Evolutionary conservation across 192 early-diverging fungal species (phyloP).

Genomic region (Phycomyces nitens): DNA sequence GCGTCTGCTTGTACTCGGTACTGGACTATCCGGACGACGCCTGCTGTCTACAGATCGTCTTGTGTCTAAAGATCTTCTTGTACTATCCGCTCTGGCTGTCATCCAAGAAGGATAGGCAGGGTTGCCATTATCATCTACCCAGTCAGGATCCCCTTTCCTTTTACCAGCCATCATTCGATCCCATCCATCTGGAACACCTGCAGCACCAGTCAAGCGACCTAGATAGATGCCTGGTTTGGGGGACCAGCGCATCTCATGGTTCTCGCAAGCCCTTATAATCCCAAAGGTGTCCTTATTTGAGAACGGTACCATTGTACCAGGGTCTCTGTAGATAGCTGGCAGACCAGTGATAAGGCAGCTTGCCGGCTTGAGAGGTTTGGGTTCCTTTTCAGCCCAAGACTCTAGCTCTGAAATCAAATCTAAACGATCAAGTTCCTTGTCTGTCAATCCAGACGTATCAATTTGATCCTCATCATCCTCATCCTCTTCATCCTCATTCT

Average conservation of each 20-base stretch:
- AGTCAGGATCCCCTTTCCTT: not conserved
- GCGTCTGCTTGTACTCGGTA: too few relatives aligned
- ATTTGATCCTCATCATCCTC: not conserved
- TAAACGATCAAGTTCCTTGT: constrained; percentile 22
- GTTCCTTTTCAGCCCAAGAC: constrained; percentile 17
- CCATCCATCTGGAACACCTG: constrained; percentile 31
- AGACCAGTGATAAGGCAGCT: constrained; percentile 61
- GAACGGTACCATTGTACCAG: constrained; percentile 54
- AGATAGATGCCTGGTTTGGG: constrained; percentile 13
- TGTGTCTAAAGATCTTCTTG: too few relatives aligned
- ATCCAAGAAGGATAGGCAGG: not conserved
- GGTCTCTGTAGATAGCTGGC: constrained; percentile 58
- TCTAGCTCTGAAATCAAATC: constrained; percentile 24
- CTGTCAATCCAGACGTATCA: constrained; percentile 12
- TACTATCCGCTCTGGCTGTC: not conserved
- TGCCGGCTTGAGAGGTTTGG: constrained; percentile 24
- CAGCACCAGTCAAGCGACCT: constrained; percentile 14
- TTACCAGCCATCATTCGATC: constrained; percentile 1
- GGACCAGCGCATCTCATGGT: constrained; percentile 55
- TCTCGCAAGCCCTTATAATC: constrained; percentile 41
- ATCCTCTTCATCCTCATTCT: not conserved
- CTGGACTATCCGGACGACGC: too few relatives aligned
- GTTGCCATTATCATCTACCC: not conserved
- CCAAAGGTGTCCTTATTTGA: constrained; percentile 57
- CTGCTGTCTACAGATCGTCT: too few relatives aligned